A percentile compares a stretch with the other conserved stretches of the same genome.
Evolutionary conservation across 2,329 filamentous ascomycete genomes (phyloP).

Genomic region (Aspergillus fructus): DNA sequence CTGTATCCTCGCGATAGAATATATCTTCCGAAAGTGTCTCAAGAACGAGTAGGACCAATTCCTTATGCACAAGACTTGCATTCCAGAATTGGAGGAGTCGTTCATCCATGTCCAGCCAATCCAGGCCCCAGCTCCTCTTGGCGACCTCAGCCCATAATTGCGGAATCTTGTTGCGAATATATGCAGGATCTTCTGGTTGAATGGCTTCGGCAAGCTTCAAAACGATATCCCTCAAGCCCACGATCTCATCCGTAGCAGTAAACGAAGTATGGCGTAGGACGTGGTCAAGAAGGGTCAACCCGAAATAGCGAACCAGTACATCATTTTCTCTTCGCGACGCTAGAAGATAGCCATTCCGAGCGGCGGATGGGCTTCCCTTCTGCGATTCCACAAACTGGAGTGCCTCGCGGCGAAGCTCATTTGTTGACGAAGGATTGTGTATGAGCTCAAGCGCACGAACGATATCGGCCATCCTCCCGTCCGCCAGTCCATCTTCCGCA

Average conservation of each 20-base stretch:
- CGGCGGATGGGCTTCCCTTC: constrained; percentile 76
- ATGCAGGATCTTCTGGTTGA: constrained; percentile 70
- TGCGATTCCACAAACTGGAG: constrained; percentile 82
- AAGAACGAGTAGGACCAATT: constrained; percentile 82
- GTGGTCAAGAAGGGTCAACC: constrained; percentile 86
- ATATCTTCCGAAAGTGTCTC: constrained; percentile 93
- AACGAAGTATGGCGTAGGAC: constrained; percentile 83
- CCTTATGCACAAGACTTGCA: constrained; percentile 65
- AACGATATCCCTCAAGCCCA: constrained; percentile 71
- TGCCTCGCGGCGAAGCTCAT: constrained; percentile 77
- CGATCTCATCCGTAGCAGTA: constrained; percentile 64
- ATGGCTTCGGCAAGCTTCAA: constrained; percentile 73
- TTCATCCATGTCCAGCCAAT: constrained; percentile 94
- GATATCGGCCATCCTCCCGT: constrained; percentile 54
- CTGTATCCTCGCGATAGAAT: constrained; percentile 84
- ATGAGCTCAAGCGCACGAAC: constrained; percentile 83
- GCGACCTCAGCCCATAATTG: constrained; percentile 94
- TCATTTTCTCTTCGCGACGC: constrained; percentile 73
- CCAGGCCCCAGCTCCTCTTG: constrained; percentile 86
- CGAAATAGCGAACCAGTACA: constrained; percentile 86
- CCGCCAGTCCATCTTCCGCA: constrained; percentile 36
- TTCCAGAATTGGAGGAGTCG: constrained; percentile 79
- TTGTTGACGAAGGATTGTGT: constrained; percentile 77
- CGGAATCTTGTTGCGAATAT: constrained; percentile 88
- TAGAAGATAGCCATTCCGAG: constrained; percentile 79